Conservation (phyloP, 164 flowering plant genomes). For the Umbellularia californica region DNA sequence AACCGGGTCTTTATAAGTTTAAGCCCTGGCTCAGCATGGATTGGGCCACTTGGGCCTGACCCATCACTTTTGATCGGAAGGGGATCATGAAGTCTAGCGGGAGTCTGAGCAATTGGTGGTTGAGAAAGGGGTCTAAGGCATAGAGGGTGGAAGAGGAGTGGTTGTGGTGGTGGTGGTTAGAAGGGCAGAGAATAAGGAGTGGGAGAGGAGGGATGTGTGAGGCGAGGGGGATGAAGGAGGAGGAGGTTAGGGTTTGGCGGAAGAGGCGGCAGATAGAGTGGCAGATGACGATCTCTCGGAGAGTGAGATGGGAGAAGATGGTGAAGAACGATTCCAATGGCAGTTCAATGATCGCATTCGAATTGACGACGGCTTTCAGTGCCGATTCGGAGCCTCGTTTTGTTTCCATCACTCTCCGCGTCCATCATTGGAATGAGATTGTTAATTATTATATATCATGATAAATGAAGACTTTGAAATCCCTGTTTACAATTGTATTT, state of each 20-base stretch:
- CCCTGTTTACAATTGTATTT: too few relatives aligned
- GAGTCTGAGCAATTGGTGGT: conserved; percentile 48
- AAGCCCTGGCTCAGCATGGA: too few relatives aligned
- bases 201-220: conserved; percentile 25
- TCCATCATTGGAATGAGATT: too few relatives aligned
- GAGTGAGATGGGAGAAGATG: conserved; percentile 68
- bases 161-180: conserved; percentile 32
- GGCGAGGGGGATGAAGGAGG: conserved; percentile 42
- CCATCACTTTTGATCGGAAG: conserved; percentile 25
- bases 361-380: too few relatives aligned
- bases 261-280: conserved; percentile 62
- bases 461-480: too few relatives aligned
- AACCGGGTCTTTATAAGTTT: too few relatives aligned
- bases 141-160: too few relatives aligned
- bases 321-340: conserved; percentile 71
- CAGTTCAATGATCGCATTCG: conserved; percentile 13
- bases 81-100: conserved; percentile 58
- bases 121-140: too few relatives aligned
- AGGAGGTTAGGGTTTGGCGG: conserved; percentile 49
- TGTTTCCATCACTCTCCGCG: too few relatives aligned
- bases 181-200: conserved; percentile 58
- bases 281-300: conserved; percentile 63
- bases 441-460: too few relatives aligned
- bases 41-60: too few relatives aligned
- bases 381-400: too few relatives aligned